A percentile compares a stretch with the other conserved stretches of the same genome.
phyloP scores from a whole-genome alignment of 2,329 filamentous ascomycete species.

The Exophiala oligosperma region DNA sequence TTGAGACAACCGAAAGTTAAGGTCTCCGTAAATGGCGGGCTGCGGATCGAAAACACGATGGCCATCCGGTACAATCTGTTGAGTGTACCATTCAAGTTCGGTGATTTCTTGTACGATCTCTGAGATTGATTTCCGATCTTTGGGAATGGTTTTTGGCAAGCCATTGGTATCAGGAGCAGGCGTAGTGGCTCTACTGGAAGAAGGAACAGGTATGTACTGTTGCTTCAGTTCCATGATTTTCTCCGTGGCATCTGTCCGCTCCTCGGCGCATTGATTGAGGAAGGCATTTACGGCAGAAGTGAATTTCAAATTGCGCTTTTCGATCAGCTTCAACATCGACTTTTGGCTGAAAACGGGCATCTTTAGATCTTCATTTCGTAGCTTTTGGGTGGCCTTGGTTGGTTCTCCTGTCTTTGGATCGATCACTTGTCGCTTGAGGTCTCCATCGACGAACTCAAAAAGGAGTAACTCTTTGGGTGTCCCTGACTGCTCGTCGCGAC shows the following conservation, averaged over 20 bases:
- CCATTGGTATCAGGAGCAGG: slow-evolving; percentile 40
- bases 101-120: slow-evolving; percentile 86
- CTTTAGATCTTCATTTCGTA: slow-evolving; percentile 77
- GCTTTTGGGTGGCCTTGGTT: slow-evolving; percentile 64
- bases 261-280: slow-evolving; percentile 68
- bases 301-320: slow-evolving; percentile 86
- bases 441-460: slow-evolving; percentile 91
- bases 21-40: slow-evolving; percentile 74
- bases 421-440: slow-evolving; percentile 77
- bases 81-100: slow-evolving; percentile 80
- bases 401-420: slow-evolving; percentile 72
- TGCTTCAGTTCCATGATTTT: slow-evolving; percentile 61
- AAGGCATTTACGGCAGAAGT: slow-evolving; percentile 73
- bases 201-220: slow-evolving; percentile 62
- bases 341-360: slow-evolving; percentile 93
- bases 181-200: slow-evolving; percentile 40
- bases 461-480: slow-evolving; percentile 68
- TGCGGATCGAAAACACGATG: slow-evolving; percentile 89
- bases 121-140: slow-evolving; percentile 73
- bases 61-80: slow-evolving; percentile 89
- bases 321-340: slow-evolving; percentile 85
- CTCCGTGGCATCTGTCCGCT: slow-evolving; percentile 65
- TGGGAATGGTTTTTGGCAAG: slow-evolving; percentile 70
- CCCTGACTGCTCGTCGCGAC: slow-evolving; percentile 37
- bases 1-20: slow-evolving; percentile 85